Base-by-base conservation (phyloP, 208 protist species). In the Trypanosoma vivax region DNA sequence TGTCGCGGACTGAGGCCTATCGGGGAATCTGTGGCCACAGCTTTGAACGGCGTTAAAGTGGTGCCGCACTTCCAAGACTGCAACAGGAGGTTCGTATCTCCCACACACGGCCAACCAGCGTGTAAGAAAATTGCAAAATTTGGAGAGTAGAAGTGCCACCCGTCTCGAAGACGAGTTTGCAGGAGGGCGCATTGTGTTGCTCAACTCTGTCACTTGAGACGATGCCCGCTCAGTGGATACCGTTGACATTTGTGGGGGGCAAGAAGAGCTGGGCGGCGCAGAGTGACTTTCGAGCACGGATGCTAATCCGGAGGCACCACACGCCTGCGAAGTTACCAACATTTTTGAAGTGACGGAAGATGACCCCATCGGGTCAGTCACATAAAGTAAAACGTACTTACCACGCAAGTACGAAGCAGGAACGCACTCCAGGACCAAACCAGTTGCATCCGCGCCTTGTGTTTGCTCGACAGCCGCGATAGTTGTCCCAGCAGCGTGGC, bases 341-440 rank as follows among this genome's bases (percentile, higher is more conserved):
- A n/a, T n/a, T n/a, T n/a, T n/a, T n/a, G n/a, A 4, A 50, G 2
- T 4, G 16, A 10, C 19, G 1, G 46, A 40, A 39, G 16, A 31
- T 13, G 7, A 38, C 3, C n/a, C 50, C 5, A 21, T 29, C 21
- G 59, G 58, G 9, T 50, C 50, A 3, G 64, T 47, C 13, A 90
- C 50, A 46, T 77, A 86, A 0, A 90, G 35, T 16, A 90, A 61
- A 13, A 90, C 75, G 52, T 90, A 90, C 61, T 81, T 85, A 3
- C 73, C 75, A 1, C 66, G 38, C 14, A 90, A 47, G 18, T 56
- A 62, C 5, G 57, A 63, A 2, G 68, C 73, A 1, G 80, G 76
- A 41, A 83, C 73, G 25, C 56, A 56, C 10, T 50, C 46, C 14
- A 27, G 25, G 27, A 33, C 21, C 0, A 19, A 5, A 14, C 2